These are phyloP conservation scores for Thelephora ganbajun DNA, from an alignment of 768 basidiomycete species.

Conservation along the genomic window DNA sequence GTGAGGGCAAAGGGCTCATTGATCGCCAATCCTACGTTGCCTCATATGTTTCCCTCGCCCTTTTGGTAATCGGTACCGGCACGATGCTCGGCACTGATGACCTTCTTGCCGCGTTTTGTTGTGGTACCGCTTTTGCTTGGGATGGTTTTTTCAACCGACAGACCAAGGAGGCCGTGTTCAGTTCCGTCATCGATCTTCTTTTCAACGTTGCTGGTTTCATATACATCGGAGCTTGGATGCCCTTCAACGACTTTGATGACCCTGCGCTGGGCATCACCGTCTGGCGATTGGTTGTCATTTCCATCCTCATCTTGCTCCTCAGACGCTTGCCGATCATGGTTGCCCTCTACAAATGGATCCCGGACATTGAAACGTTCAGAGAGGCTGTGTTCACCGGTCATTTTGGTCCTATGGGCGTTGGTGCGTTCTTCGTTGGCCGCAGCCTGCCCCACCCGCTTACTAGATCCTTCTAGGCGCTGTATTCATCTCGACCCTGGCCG, in stretches of 20 bases:
- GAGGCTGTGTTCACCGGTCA: constrained; percentile 94
- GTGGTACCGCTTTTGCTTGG: constrained; percentile 95
- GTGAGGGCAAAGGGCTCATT: constrained; percentile 72
- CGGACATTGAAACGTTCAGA: constrained; percentile 87
- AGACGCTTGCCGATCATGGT: constrained; percentile 78
- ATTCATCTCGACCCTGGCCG: constrained; percentile 83
- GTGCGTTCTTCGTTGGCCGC: constrained; percentile 18
- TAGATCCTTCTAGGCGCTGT: constrained; percentile 48
- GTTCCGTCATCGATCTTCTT: constrained; percentile 87
- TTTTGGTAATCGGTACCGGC: constrained; percentile 74
- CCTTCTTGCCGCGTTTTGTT: constrained; percentile 86
- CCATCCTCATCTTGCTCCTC: constrained; percentile 68
- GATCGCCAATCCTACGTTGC: constrained; percentile 93
- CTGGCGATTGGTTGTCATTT: constrained; percentile 77
- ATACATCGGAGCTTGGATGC: constrained; percentile 96
- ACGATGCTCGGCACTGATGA: constrained; percentile 86
- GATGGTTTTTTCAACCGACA: constrained; percentile 89
- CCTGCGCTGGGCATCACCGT: constrained; percentile 52
- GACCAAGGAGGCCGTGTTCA: constrained; percentile 91
- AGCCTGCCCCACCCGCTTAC: constrained; percentile 1
- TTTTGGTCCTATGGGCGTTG: constrained; percentile 82
- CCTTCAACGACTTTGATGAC: constrained; percentile 70
- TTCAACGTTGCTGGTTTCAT: constrained; percentile 95
- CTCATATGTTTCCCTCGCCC: constrained; percentile 74
- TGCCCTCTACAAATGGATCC: constrained; percentile 81